Evolutionary conservation across 2,329 filamentous ascomycete genomes (phyloP).

Genomic region (Stagonosporopsis rhizophila): DNA sequence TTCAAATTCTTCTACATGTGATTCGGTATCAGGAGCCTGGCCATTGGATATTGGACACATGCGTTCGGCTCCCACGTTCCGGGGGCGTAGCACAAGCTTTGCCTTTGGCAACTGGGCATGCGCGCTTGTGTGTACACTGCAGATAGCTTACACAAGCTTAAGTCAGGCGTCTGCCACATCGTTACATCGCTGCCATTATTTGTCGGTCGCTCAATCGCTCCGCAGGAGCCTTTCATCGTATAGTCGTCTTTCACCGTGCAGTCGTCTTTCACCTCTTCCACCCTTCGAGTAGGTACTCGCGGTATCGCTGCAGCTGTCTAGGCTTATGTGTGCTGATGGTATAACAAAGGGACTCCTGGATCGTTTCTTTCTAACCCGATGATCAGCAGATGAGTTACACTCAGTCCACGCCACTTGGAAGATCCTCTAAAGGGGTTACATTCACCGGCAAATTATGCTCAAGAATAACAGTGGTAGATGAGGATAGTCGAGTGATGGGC

Average conservation of each 20-base stretch:
- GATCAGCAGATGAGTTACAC: too few relatives aligned
- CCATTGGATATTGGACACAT: background rate
- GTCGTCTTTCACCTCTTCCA: too few relatives aligned
- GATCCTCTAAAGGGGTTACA: too few relatives aligned
- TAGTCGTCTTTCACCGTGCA: background rate
- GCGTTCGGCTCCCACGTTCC: slow-evolving; percentile 2
- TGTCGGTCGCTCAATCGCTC: background rate
- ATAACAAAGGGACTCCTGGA: too few relatives aligned
- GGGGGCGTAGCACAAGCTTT: slow-evolving; percentile 17
- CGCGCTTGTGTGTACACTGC: slow-evolving; percentile 4
- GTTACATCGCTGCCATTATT: background rate
- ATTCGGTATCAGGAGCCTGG: slow-evolving; percentile 1
- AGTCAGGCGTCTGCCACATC: slow-evolving; percentile 1
- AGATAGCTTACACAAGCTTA: slow-evolving; percentile 7
- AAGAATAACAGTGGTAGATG: too few relatives aligned
- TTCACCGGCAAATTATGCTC: too few relatives aligned
- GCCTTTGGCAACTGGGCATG: background rate
- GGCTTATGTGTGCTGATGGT: too few relatives aligned
- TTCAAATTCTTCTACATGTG: background rate
- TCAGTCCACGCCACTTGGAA: too few relatives aligned
- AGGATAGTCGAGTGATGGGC: too few relatives aligned
- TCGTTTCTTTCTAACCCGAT: too few relatives aligned
- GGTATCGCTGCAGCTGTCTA: too few relatives aligned
- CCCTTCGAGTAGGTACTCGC: too few relatives aligned
- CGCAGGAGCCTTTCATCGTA: background rate